Conservation (phyloP, 352 stramenopile genomes). For the Phytophthora kernoviae region DNA sequence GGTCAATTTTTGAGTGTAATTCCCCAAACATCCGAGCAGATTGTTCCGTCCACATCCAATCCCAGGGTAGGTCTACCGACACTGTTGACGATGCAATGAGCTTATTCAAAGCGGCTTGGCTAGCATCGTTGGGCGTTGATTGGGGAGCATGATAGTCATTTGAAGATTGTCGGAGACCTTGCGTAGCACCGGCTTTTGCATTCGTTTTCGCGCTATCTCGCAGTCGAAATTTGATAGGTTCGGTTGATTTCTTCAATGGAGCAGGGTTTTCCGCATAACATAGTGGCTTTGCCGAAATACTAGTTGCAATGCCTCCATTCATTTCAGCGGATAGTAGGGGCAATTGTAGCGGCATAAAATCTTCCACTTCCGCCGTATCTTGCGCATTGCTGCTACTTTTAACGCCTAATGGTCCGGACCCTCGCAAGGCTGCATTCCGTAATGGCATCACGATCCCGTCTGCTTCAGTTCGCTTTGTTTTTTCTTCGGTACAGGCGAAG, state of each 20-base stretch:
- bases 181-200: neutral
- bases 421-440: conserved; percentile 1
- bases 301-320: conserved; percentile 14
- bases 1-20: conserved; percentile 30
- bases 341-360: conserved; percentile 58
- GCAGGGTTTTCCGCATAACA: conserved; percentile 8
- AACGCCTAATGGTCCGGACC: neutral
- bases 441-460: conserved; percentile 2
- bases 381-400: conserved; percentile 11
- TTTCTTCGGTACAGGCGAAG: conserved; percentile 24
- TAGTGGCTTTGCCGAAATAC: conserved; percentile 16
- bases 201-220: conserved; percentile 5
- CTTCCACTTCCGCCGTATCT: conserved; percentile 27
- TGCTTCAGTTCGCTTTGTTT: conserved; percentile 27
- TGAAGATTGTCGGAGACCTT: neutral
- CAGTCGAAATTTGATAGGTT: conserved; percentile 3
- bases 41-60: conserved; percentile 67
- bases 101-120: conserved; percentile 36
- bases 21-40: conserved; percentile 38
- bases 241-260: conserved; percentile 12
- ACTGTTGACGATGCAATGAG: conserved; percentile 54
- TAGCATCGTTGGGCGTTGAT: conserved; percentile 1
- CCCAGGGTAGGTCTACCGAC: conserved; percentile 45
- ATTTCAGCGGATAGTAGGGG: conserved; percentile 39
- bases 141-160: conserved; percentile 9